Percentiles rank a stretch among this genome's conserved stretches.
Conservation (phyloP, 2,329 filamentous ascomycete genomes). For the Cryoendolithus antarcticus region DNA sequence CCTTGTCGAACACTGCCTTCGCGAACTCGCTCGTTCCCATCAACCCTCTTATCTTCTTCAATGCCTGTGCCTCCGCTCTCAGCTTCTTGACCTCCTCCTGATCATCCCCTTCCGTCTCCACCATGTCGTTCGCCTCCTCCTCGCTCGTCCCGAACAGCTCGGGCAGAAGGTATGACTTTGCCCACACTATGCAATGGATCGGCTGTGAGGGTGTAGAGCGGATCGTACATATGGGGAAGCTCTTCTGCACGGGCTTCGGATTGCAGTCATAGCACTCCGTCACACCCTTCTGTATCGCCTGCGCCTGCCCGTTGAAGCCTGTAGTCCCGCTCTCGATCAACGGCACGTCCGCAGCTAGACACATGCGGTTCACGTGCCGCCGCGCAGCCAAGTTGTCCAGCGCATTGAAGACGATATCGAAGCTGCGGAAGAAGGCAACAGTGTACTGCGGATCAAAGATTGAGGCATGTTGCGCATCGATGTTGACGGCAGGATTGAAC, state of each 20-base stretch:
- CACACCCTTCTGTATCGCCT: slow-evolving; percentile 75
- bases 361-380: slow-evolving; percentile 96
- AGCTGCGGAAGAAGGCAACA: slow-evolving; percentile 74
- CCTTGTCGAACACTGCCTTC: slow-evolving; percentile 78
- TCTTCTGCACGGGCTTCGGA: slow-evolving; percentile 78
- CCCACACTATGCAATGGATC: slow-evolving; percentile 98
- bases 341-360: slow-evolving; percentile 76
- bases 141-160: slow-evolving; percentile 91
- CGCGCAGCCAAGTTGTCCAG: slow-evolving; percentile 90
- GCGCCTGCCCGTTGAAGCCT: slow-evolving; percentile 93
- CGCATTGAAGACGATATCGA: slow-evolving; percentile 87
- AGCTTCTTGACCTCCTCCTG: slow-evolving; percentile 79
- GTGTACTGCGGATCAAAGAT: slow-evolving; percentile 86
- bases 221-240: slow-evolving; percentile 93
- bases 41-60: slow-evolving; percentile 70
- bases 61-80: slow-evolving; percentile 66
- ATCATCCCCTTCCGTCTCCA: slow-evolving; percentile 76
- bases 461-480: slow-evolving; percentile 83
- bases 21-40: slow-evolving; percentile 70
- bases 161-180: slow-evolving; percentile 87
- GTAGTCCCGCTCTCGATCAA: slow-evolving; percentile 95
- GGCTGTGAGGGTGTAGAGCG: slow-evolving; percentile 90
- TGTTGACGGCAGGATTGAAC: slow-evolving; percentile 80
- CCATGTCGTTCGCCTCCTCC: slow-evolving; percentile 66
- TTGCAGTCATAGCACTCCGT: slow-evolving; percentile 97